Evolutionary conservation across 495 filamentous ascomycete species (phyloP).

Genomic region (Aspergillus bridgeri): DNA sequence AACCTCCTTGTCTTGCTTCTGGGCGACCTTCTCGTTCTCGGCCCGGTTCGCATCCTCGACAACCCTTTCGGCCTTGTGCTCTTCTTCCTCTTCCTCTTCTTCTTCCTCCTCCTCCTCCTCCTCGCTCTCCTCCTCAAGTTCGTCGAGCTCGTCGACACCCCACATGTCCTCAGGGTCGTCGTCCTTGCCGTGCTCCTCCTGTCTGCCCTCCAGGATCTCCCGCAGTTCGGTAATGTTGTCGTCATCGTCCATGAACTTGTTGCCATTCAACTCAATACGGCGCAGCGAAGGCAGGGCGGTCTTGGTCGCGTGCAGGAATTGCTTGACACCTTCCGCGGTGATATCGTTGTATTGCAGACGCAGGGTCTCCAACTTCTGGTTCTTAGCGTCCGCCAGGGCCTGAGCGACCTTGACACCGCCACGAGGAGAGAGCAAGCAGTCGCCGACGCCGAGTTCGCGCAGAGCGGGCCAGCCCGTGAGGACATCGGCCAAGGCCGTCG

Average conservation of each 20-base stretch:
- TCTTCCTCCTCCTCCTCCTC: conserved; percentile 70
- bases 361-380: conserved; percentile 71
- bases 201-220: conserved; percentile 49
- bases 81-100: conserved; percentile 63
- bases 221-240: conserved; percentile 51
- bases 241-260: conserved; percentile 89
- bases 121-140: conserved; percentile 69
- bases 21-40: conserved; percentile 62
- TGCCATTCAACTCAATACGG: conserved; percentile 91
- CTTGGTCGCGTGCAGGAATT: conserved; percentile 61
- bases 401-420: conserved; percentile 71
- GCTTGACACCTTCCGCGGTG: conserved; percentile 65
- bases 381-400: conserved; percentile 69
- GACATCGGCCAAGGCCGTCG: conserved; percentile 71
- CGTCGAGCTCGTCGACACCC: conserved; percentile 81
- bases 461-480: conserved; percentile 71
- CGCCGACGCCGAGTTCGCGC: conserved; percentile 80
- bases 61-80: conserved; percentile 65
- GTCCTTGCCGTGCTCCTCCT: conserved; percentile 54
- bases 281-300: conserved; percentile 64
- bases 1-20: conserved; percentile 72
- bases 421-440: conserved; percentile 78
- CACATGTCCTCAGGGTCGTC: conserved; percentile 59
- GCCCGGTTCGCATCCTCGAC: conserved; percentile 46
- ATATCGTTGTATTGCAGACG: conserved; percentile 95